Base-by-base conservation (phyloP, 1,139 yeast genomes). In the Pichia norvegensis region DNA sequence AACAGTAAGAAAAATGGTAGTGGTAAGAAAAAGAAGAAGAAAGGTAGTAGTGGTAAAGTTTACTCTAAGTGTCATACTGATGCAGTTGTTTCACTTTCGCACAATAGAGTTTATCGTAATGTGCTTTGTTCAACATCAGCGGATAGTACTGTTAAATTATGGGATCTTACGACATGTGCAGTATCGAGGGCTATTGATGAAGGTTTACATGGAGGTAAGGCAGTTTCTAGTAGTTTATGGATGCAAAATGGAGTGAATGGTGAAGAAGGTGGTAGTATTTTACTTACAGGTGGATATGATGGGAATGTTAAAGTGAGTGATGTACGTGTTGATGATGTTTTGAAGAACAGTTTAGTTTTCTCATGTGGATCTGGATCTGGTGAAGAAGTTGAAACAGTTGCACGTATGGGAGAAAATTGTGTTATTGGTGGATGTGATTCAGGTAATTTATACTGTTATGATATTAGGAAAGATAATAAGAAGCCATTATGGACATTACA, bases 81-180 rank as follows among this genome's bases (percentile, higher is more conserved):
- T 66, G 97, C 98, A 0, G 90, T 92, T 36, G 76, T 92, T 52
- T 85, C 97, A 1, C 72, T 92, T 51, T 69, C 95, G 17, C 94
- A 88, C 63, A 92, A 92, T 67, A 79, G 73, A 58, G 73, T 72
- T 42, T 95, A 86, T 66, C 78, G 95, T 67, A 81, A 87, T 52
- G 82, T 92, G 23, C 76, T 92, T 52, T 95, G 95, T 21, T 87
- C 97, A 16, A 87, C 96, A 2, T 88, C 97, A 10, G 98, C 98
- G 2, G 99, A 92, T 63, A 78, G 81, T 50, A 92, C 98, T 1
- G 85, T 94, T 43, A 92, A 94, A 67, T 72, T 92, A 55, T 92
- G 99, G 99, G 98, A 92, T 65, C 72, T 92, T 60, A 76, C 79
- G 56, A 72, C 72, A 38, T 88, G 85, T 42, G 67, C 70, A 36